Evolutionary conservation across 208 protist species (phyloP).

Genomic region (Borovskyia barvae): DNA sequence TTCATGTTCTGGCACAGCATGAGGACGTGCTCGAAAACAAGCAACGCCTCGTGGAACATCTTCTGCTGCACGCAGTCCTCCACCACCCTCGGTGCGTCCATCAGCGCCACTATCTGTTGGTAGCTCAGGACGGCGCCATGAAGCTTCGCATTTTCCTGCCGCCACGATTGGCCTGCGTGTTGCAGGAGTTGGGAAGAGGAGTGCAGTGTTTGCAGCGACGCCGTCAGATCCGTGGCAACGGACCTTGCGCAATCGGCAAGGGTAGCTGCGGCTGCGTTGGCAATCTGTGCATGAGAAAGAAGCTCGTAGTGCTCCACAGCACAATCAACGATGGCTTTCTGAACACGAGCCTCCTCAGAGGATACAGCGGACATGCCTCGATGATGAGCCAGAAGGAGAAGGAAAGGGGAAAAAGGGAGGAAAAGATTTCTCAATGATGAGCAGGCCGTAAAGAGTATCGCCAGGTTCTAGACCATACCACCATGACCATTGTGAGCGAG

Average conservation of each 20-base stretch:
- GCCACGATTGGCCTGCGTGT: slow-evolving; percentile 53
- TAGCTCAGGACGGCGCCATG: slow-evolving; percentile 48
- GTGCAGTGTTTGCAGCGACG: slow-evolving; percentile 53
- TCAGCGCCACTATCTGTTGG: slow-evolving; percentile 62
- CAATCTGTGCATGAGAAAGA: slow-evolving; percentile 48
- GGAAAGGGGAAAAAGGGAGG: neutral
- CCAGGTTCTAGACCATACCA: too few relatives aligned
- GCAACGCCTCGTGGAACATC: slow-evolving; percentile 81
- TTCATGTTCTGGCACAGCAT: slow-evolving; percentile 35
- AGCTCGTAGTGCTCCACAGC: slow-evolving; percentile 70
- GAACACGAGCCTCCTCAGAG: slow-evolving; percentile 44
- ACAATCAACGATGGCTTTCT: slow-evolving; percentile 56
- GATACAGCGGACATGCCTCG: slow-evolving; percentile 2
- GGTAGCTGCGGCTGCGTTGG: slow-evolving; percentile 38
- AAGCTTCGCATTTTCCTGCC: slow-evolving; percentile 52
- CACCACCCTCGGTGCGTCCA: slow-evolving; percentile 66
- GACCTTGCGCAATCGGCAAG: slow-evolving; percentile 33
- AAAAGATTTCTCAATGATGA: too few relatives aligned
- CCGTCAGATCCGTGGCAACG: slow-evolving; percentile 38
- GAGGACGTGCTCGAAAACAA: slow-evolving; percentile 68
- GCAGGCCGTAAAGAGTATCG: too few relatives aligned
- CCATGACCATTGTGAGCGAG: too few relatives aligned
- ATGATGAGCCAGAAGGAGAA: neutral
- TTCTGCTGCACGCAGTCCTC: slow-evolving; percentile 64
- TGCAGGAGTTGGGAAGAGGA: slow-evolving; percentile 40